These are phyloP conservation scores for Candida verbasci DNA, from an alignment of 805 yeast species.

Conservation along the genomic window DNA sequence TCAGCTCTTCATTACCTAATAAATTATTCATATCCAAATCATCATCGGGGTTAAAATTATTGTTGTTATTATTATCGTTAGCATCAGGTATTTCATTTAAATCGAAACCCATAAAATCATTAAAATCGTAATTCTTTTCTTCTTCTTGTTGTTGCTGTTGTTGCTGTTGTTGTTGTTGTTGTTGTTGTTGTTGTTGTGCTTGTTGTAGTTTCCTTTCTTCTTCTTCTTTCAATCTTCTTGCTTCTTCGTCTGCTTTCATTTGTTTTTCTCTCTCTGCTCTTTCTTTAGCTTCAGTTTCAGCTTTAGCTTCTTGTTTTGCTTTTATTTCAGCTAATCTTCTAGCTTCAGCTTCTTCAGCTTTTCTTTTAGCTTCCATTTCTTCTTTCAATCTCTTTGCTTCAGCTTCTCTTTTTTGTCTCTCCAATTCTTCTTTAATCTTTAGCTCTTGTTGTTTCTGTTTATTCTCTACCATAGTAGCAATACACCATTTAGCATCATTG, in stretches of 20 bases:
- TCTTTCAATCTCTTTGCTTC: conserved; percentile 18
- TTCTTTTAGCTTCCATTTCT: conserved; percentile 11
- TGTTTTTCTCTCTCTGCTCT: conserved; percentile 13
- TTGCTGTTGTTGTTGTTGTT: conserved; percentile 7
- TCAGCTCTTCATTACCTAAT: conserved; percentile 35
- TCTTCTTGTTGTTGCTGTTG: conserved; percentile 8
- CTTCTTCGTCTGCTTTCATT: conserved; percentile 8
- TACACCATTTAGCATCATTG: conserved; percentile 42
- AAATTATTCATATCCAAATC: conserved; percentile 26
- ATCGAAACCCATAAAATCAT: conserved; percentile 16
- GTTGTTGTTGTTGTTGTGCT: conserved; percentile 7
- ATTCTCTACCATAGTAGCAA: conserved; percentile 38
- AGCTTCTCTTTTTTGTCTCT: conserved; percentile 24
- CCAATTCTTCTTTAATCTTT: conserved; percentile 32
- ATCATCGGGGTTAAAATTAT: conserved; percentile 4
- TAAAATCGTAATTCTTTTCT: conserved; percentile 11
- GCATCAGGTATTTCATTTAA: conserved; percentile 5
- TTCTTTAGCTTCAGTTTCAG: conserved; percentile 14
- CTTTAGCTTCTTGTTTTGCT: conserved; percentile 16
- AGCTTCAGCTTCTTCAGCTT: conserved; percentile 18
- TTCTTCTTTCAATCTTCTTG: conserved; percentile 8
- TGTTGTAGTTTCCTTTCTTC: conserved; percentile 7
- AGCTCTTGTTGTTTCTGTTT: conserved; percentile 39
- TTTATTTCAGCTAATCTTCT: conserved; percentile 12
- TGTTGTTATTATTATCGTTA: conserved; percentile 2